phyloP scores from a whole-genome alignment of 2,329 filamentous ascomycete species.

The Xylaria digitata region DNA sequence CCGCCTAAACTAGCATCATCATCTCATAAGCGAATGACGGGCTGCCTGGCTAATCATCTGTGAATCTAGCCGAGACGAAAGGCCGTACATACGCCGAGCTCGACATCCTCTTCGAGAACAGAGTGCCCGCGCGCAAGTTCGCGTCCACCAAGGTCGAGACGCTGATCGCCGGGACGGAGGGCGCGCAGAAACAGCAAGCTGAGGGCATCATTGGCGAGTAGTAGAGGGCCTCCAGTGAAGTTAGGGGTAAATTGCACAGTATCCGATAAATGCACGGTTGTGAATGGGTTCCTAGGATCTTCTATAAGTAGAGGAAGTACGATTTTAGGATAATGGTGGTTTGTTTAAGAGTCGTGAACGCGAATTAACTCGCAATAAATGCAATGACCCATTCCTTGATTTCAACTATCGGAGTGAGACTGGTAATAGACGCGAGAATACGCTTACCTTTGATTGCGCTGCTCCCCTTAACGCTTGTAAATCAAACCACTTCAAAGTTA shows the following conservation, averaged over 20 bases:
- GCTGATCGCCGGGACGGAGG: conserved; percentile 45
- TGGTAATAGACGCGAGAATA: not conserved
- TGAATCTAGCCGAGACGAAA: conserved; percentile 48
- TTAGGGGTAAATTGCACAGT: too few relatives aligned
- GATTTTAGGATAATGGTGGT: not conserved
- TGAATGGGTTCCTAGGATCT: not conserved
- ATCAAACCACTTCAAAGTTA: not conserved
- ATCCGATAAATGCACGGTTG: not conserved
- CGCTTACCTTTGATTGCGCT: conserved; percentile 4
- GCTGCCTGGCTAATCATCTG: not conserved
- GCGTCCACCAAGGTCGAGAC: conserved; percentile 48
- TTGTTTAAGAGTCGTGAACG: not conserved
- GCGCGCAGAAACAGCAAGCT: conserved; percentile 46
- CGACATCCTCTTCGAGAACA: conserved; percentile 59
- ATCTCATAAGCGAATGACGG: not conserved
- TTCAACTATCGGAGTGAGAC: not conserved
- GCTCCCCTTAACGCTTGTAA: not conserved
- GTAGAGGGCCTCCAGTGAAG: not conserved
- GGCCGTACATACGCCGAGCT: conserved; percentile 61
- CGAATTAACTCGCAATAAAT: not conserved
- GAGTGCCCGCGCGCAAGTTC: conserved; percentile 53
- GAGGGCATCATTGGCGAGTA: conserved; percentile 36
- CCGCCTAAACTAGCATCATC: too few relatives aligned
- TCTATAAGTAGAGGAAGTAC: not conserved
- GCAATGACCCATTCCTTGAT: not conserved